Conservation (phyloP, 2,329 filamentous ascomycete genomes). For the Cercospora zeae-maydis region DNA sequence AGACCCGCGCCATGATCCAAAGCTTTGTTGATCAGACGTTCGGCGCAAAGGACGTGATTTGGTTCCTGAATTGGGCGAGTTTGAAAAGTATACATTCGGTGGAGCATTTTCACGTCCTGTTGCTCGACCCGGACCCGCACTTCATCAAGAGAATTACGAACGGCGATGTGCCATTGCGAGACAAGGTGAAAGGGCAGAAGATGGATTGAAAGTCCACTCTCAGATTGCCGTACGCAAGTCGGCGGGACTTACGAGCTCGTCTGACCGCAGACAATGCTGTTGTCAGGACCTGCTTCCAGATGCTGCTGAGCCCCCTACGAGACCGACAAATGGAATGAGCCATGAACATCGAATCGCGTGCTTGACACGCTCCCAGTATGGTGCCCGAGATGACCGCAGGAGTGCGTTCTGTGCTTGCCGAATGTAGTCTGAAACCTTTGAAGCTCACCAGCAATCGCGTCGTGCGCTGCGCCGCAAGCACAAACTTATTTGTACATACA, state of each 20-base stretch:
- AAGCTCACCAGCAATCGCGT: not conserved
- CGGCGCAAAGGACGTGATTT: slow-evolving; percentile 56
- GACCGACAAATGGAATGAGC: not conserved
- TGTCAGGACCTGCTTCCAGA: not conserved
- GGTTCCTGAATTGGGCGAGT: slow-evolving; percentile 90
- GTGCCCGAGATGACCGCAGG: not conserved
- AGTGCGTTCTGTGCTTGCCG: not conserved
- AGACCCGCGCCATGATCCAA: slow-evolving; percentile 63
- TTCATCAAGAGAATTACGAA: slow-evolving; percentile 69
- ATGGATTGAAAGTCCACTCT: not conserved
- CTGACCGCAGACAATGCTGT: not conserved
- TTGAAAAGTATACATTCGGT: slow-evolving; percentile 82
- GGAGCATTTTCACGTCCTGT: slow-evolving; percentile 94
- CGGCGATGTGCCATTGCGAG: slow-evolving; percentile 63
- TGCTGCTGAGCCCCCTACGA: not conserved
- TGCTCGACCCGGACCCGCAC: slow-evolving; percentile 67
- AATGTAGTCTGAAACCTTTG: not conserved
- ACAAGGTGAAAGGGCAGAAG: slow-evolving; percentile 23
- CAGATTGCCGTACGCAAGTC: not conserved
- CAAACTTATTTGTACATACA: no score
- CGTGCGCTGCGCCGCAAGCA: not conserved
- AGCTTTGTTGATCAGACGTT: slow-evolving; percentile 68
- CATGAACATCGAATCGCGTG: not conserved
- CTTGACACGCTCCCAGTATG: not conserved
- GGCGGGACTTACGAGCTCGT: not conserved